Conservation (phyloP, 2,329 filamentous ascomycete species). For the Elsinoe perseae region DNA sequence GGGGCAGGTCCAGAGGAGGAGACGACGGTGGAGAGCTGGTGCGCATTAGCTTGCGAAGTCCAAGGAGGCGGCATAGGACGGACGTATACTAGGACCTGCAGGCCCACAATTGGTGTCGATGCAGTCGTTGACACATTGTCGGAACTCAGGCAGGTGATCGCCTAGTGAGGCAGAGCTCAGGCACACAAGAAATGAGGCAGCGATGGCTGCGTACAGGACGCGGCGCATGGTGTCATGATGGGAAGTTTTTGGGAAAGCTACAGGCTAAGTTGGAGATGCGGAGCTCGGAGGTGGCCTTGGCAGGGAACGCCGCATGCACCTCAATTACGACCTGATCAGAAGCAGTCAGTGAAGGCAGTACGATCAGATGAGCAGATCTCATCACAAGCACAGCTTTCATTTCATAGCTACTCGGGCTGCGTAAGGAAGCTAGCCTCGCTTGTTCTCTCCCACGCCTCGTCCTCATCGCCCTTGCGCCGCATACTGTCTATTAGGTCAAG, state of each 20-base stretch:
- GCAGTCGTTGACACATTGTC: conserved; percentile 81
- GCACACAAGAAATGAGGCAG: conserved; percentile 12
- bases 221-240: conserved; percentile 11
- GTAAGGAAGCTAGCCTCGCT: neutral
- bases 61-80: conserved; percentile 30
- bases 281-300: neutral
- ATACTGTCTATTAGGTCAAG: neutral
- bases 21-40: conserved; percentile 70
- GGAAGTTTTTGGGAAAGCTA: neutral
- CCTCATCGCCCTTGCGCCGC: neutral
- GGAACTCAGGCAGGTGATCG: conserved; percentile 80
- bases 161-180: conserved; percentile 62
- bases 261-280: neutral
- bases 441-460: neutral
- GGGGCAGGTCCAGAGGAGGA: conserved; percentile 87
- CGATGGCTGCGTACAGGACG: conserved; percentile 7
- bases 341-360: neutral
- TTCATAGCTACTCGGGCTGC: neutral
- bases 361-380: neutral
- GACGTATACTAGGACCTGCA: conserved; percentile 63
- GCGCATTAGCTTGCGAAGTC: conserved; percentile 15
- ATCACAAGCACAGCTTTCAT: conserved; percentile 1
- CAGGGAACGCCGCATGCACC: neutral
- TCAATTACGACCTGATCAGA: neutral
- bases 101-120: conserved; percentile 67